phyloP scores from a whole-genome alignment of 2,329 filamentous ascomycete species.

The Cryphonectria naterciae region DNA sequence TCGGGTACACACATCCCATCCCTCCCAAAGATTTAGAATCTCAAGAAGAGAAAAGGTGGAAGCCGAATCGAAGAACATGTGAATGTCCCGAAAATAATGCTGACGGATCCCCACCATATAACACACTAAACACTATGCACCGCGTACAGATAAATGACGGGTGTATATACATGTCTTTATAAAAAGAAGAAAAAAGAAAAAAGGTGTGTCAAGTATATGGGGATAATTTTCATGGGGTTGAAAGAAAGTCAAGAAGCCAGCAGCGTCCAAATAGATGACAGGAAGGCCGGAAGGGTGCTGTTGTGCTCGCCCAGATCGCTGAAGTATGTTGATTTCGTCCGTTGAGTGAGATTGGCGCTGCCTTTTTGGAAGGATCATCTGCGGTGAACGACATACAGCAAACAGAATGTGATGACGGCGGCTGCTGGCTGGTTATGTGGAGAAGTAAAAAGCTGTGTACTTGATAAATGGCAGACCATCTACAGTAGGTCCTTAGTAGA shows the following conservation, averaged over 20 bases:
- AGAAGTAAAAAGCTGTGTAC: slow-evolving; percentile 27
- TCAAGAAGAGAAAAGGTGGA: neutral
- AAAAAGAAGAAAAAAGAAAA: neutral
- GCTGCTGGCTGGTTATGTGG: slow-evolving; percentile 16
- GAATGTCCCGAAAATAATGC: neutral
- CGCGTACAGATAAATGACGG: slow-evolving; percentile 14
- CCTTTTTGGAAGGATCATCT: slow-evolving; percentile 11
- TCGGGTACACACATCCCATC: neutral
- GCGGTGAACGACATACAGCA: slow-evolving; percentile 4
- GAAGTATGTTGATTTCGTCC: neutral
- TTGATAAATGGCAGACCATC: slow-evolving; percentile 36
- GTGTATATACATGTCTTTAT: slow-evolving; percentile 21
- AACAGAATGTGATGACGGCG: neutral
- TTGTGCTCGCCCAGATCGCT: slow-evolving; percentile 9
- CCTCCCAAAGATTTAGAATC: slow-evolving; percentile 5
- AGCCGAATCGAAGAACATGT: slow-evolving; percentile 5
- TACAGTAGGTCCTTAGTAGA: slow-evolving; percentile 44
- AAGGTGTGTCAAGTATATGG: slow-evolving; percentile 17
- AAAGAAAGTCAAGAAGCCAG: slow-evolving; percentile 22
- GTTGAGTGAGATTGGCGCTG: slow-evolving; percentile 11
- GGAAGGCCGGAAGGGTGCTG: slow-evolving; percentile 19
- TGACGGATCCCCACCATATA: slow-evolving; percentile 17
- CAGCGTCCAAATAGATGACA: slow-evolving; percentile 21
- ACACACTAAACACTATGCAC: slow-evolving; percentile 30
- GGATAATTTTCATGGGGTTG: slow-evolving; percentile 14